Evolutionary conservation across 768 basidiomycete genomes (phyloP), one percentile per base, ranked within the genome.

Genomic region (Mycena rosella): DNA sequence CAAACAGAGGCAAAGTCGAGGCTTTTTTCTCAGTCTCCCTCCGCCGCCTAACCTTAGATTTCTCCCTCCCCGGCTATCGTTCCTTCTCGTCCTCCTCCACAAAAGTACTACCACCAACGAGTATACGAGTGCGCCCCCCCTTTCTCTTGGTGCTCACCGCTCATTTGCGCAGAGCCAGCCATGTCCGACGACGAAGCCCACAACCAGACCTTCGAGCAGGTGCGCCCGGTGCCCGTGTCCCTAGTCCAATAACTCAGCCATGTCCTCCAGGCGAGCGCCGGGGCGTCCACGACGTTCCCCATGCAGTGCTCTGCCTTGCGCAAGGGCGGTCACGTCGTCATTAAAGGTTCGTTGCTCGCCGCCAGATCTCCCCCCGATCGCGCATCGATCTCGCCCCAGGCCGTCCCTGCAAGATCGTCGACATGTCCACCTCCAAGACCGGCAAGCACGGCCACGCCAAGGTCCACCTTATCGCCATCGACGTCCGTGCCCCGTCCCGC

Each of bases 371-470:
- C 63, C 36, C 26, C 15, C 61, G 42, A 58, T 58, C n/a, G 8
- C n/a, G 48, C 36, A 65, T 67, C 59, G 63, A 17, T 55, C 42
- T 44, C 61, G 53, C 27, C 59, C 11, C 72, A 93, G 92, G 86
- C 74, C 90, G 96, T 74, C 96, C 96, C 73, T 99, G 96, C 94
- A 99, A 99, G 87, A 96, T 96, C 83, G 91, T 96, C 75, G 96
- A 98, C 81, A 98, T 98, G 96, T 97, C 96, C 70, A 98, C 96
- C 85, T 99, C 96, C 80, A 99, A 99, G 90, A 97, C 96, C 53
- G 96, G 97, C 76, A 99, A 99, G 90, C 97, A 99, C 86, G 97
- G 97, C 76, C 97, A 99, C 86, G 97, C 98, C 82, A 99, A 99
- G 85, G 98, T 99, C 78, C 96, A 99, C 84, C 88, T 99, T 70